These are phyloP conservation scores for Cocos nucifera DNA, from an alignment of 176 grass and related monocot species.

Conservation along the genomic window DNA sequence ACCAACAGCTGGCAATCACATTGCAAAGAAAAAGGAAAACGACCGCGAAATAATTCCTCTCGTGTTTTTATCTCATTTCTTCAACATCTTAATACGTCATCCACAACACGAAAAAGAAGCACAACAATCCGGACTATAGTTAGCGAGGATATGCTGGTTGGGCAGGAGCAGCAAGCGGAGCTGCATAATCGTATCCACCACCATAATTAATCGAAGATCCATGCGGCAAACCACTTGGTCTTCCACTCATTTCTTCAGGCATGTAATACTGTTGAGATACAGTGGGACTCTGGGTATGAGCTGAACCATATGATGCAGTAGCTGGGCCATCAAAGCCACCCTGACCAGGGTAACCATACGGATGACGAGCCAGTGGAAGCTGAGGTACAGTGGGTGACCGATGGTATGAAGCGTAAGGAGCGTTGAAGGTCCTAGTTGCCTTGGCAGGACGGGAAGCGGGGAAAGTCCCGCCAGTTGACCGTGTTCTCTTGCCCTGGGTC, in stretches of 20 bases:
- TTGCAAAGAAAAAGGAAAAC: too few relatives aligned
- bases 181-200: constrained; percentile 8
- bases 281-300: constrained; percentile 14
- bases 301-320: constrained; percentile 10
- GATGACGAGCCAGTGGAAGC: neutral
- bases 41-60: too few relatives aligned
- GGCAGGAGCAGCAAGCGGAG: neutral
- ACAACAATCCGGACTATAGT: neutral
- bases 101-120: too few relatives aligned
- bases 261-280: constrained; percentile 11
- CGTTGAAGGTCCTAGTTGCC: constrained; percentile 2
- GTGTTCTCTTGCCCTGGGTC: constrained; percentile 4
- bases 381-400: constrained; percentile 2
- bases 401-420: constrained; percentile 2
- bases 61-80: too few relatives aligned
- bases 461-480: neutral
- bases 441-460: constrained; percentile 8
- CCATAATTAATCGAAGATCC: constrained; percentile 4
- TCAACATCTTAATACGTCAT: too few relatives aligned
- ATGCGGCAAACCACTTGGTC: neutral
- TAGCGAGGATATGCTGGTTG: constrained; percentile 8
- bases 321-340: constrained; percentile 7
- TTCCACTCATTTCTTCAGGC: neutral
- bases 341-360: constrained; percentile 12
- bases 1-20: too few relatives aligned